phyloP scores from a whole-genome alignment of 192 early-diverging fungal species.

The Pilaira anomala region DNA sequence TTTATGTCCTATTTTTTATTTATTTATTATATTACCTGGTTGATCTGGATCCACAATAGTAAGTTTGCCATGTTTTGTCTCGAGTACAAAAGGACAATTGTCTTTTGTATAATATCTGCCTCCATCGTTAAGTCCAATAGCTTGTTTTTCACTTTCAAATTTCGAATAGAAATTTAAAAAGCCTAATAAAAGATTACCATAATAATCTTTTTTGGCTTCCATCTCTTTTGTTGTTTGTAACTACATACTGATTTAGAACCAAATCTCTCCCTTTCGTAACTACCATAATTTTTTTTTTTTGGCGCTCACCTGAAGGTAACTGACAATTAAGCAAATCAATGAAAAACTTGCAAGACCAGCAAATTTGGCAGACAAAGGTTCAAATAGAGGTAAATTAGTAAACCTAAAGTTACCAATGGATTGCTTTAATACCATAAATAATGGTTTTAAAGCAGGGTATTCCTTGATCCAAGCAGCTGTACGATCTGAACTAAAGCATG shows the following conservation, averaged over 20 bases:
- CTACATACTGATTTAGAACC: too few relatives aligned
- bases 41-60: constrained; percentile 14
- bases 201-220: background rate
- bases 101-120: background rate
- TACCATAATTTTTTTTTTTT: too few relatives aligned
- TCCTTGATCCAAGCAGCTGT: constrained; percentile 20
- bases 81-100: background rate
- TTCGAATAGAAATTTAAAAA: constrained; percentile 10
- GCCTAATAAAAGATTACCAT: constrained; percentile 7
- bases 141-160: constrained; percentile 1
- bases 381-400: background rate
- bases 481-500: constrained; percentile 12
- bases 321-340: constrained; percentile 32
- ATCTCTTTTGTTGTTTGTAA: background rate
- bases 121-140: constrained; percentile 7
- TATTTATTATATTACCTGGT: background rate
- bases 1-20: too few relatives aligned
- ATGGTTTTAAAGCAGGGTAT: constrained; percentile 24
- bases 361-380: constrained; percentile 16
- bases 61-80: background rate
- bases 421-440: constrained; percentile 31
- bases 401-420: constrained; percentile 10
- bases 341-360: constrained; percentile 27
- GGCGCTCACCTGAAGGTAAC: constrained; percentile 19
- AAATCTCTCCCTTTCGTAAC: too few relatives aligned